Percentiles rank a stretch among this genome's conserved stretches.
Conservation (phyloP, 768 basidiomycete species). For the Suillus tomentosus region DNA sequence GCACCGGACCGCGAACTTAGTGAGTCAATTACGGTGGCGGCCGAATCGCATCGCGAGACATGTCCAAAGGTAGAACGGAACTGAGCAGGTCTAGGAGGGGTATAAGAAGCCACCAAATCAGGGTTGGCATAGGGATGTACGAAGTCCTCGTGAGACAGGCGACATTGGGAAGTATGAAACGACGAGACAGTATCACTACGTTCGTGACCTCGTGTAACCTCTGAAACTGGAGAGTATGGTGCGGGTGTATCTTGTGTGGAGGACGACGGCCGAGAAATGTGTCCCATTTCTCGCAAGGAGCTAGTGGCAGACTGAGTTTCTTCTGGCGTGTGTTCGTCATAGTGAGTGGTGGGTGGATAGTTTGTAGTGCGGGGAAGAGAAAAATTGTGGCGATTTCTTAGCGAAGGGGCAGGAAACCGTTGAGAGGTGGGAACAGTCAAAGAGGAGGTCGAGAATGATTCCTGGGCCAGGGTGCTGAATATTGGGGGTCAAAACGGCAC, state of each 20-base stretch:
- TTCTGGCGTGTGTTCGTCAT: constrained; percentile 13
- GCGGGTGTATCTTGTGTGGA: constrained; percentile 10
- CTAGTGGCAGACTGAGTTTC: constrained; percentile 14
- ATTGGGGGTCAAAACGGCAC: constrained; percentile 2
- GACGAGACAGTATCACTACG: constrained; percentile 21
- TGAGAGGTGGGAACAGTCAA: constrained; percentile 37
- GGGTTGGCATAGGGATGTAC: constrained; percentile 84
- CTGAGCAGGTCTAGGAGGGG: constrained; percentile 34
- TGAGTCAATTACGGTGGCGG: constrained; percentile 50
- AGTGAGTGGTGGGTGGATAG: constrained; percentile 14
- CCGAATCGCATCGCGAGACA: constrained; percentile 52
- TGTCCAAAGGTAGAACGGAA: constrained; percentile 32
- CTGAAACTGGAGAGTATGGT: constrained; percentile 18
- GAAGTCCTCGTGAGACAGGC: constrained; percentile 34
- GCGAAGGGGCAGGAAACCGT: constrained; percentile 17
- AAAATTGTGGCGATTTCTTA: constrained; percentile 43
- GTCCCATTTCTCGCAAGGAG: constrained; percentile 13
- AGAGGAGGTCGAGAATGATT: constrained; percentile 60
- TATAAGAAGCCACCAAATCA: constrained; percentile 51
- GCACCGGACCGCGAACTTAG: constrained; percentile 39
- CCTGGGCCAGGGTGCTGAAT: constrained; percentile 58
- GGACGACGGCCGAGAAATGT: constrained; percentile 7
- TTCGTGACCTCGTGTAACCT: constrained; percentile 16
- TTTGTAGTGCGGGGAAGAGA: constrained; percentile 37
- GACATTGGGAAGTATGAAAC: constrained; percentile 38